Evolutionary conservation across 2,329 filamentous ascomycete species (phyloP).

Genomic region (Fusarium sp.): DNA sequence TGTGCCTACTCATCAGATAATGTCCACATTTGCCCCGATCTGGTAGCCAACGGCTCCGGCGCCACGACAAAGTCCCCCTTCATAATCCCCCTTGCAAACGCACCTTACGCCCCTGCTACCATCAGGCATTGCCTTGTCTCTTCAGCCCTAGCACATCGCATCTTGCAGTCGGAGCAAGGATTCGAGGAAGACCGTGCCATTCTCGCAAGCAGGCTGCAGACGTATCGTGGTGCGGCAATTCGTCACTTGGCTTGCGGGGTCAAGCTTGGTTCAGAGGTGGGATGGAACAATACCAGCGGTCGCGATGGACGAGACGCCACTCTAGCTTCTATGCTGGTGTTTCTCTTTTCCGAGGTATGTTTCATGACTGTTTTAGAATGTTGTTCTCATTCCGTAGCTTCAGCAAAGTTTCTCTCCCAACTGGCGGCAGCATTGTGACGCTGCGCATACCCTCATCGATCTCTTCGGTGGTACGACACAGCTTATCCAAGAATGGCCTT

Average conservation of each 20-base stretch:
- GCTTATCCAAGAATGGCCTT: background rate
- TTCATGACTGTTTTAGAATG: background rate
- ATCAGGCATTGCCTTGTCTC: constrained; percentile 26
- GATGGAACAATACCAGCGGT: background rate
- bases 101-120: constrained; percentile 6
- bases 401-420: constrained; percentile 27
- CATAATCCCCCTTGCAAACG: constrained; percentile 2
- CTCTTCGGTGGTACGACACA: constrained; percentile 19
- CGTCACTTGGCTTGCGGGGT: constrained; percentile 19
- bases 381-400: constrained; percentile 1
- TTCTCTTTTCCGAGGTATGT: constrained; percentile 33
- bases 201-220: constrained; percentile 20
- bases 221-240: constrained; percentile 31
- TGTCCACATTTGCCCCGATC: constrained; percentile 31
- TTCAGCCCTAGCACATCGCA: constrained; percentile 26
- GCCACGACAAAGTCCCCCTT: constrained; percentile 11
- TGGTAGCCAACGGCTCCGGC: constrained; percentile 21
- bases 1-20: constrained; percentile 21
- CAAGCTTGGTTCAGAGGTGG: background rate
- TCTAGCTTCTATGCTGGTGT: constrained; percentile 17
- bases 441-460: constrained; percentile 23
- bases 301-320: background rate
- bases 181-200: constrained; percentile 6
- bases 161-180: constrained; percentile 17
- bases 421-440: constrained; percentile 32